Base-by-base conservation (phyloP, 164 flowering plant genomes). In the Vitis riparia region DNA sequence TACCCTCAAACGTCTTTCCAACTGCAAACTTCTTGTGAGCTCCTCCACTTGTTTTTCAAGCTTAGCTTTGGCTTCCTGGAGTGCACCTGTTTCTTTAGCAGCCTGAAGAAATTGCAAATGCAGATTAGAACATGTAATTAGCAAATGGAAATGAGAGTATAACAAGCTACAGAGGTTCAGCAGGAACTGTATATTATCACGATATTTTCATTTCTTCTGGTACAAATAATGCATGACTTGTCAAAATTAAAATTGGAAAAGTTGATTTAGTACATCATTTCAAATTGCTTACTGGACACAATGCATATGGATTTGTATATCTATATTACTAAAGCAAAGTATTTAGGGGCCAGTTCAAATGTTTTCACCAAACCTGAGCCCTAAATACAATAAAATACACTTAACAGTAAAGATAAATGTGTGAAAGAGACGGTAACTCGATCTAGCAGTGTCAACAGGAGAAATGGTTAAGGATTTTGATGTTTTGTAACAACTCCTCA, bases 1-100 rank as follows among this genome's bases (percentile, higher is more conserved):
- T 81, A 83, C 86, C 86, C 76, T 76, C 19, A 73, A 50, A 52
- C 75, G 85, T 56, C 76, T 76, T 71, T 84, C 85, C 16, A 68
- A 62, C 62, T 84, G 79, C 71, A 79, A 61, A 57, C 69, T 69
- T 70, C 68, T 65, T 53, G 75, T 73, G 50, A 81, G 82, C 59
- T 83, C 85, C 70, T 81, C 83, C 70, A 81, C 79, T 27, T 70
- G 67, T 48, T 76, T 77, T 61, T 78, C 77, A 72, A 74, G 79
- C 62, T 78, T 74, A 71, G 73, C 68, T 68, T 81, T 74, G 19
- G 76, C 77, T 68, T 79, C 82, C 79, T 70, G 53, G 7, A 73
- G 75, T 23, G 78, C 73, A 15, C 68, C 77, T 29, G 77, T 67
- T 72, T 78, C 80, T 60, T 68, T 76, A 15, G 80, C 74, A 71